A percentile compares a stretch with the other conserved stretches of the same genome.
These are phyloP conservation scores for Suillus discolor DNA, from an alignment of 768 basidiomycete genomes.

Conservation along the genomic window DNA sequence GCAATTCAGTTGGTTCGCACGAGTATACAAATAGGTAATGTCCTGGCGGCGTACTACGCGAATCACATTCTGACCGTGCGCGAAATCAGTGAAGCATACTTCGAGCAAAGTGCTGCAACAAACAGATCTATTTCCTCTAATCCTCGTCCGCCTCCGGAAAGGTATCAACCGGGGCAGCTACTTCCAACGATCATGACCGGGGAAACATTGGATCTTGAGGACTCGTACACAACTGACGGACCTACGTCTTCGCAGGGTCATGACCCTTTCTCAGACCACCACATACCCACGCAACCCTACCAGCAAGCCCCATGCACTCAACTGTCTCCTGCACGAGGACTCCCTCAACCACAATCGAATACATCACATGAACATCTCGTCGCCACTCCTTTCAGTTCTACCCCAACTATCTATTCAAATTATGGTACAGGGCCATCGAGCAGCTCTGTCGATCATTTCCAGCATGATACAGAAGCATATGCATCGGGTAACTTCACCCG, in stretches of 20 bases:
- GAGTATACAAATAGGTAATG: conserved; percentile 8
- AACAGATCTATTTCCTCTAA: conserved; percentile 5
- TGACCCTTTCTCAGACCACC: conserved; percentile 34
- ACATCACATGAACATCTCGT: conserved; percentile 18
- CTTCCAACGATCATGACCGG: conserved; percentile 66
- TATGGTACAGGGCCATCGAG: conserved; percentile 28
- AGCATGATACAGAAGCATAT: conserved; percentile 68
- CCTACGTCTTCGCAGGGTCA: conserved; percentile 27
- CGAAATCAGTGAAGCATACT: conserved; percentile 13
- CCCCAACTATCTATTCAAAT: conserved; percentile 12
- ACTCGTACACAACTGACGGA: conserved; percentile 13
- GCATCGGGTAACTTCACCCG: conserved; percentile 62
- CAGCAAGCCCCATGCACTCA: conserved; percentile 40
- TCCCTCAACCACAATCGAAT: conserved; percentile 26
- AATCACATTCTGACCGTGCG: neutral
- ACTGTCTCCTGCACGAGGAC: conserved; percentile 36
- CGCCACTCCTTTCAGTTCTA: conserved; percentile 28
- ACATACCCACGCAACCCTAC: conserved; percentile 27
- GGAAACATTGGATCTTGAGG: conserved; percentile 59
- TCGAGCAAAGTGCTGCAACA: neutral
- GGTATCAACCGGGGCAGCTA: conserved; percentile 64
- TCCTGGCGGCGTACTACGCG: neutral
- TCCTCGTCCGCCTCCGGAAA: conserved; percentile 26
- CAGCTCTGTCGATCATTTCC: conserved; percentile 54
- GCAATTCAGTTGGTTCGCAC: conserved; percentile 7